Conservation (phyloP, 1,284 basidiomycete species). For the Garcileccinum viscosum region DNA sequence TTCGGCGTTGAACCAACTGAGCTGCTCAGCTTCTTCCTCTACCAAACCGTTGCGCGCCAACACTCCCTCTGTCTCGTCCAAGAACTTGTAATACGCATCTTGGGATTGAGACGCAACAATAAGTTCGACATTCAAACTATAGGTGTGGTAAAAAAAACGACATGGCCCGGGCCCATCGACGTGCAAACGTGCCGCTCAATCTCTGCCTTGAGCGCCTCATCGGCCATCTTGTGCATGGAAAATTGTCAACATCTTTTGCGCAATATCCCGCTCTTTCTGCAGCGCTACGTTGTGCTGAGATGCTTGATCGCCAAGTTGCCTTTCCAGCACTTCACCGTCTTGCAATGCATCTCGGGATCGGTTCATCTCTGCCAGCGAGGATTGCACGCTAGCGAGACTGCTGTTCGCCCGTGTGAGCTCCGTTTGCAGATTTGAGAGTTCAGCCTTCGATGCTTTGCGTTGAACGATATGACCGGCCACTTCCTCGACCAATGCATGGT, state of each 20-base stretch:
- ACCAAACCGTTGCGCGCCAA: conserved; percentile 74
- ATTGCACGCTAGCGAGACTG: conserved; percentile 34
- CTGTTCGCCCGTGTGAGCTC: conserved; percentile 40
- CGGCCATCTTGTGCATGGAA: conserved; percentile 61
- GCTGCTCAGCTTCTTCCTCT: conserved; percentile 69
- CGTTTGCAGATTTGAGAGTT: conserved; percentile 46
- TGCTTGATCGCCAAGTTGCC: conserved; percentile 31
- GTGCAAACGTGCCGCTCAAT: conserved; percentile 60
- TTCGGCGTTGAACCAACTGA: conserved; percentile 79
- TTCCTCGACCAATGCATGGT: conserved; percentile 45
- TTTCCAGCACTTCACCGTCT: conserved; percentile 30
- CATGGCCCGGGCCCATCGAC: conserved; percentile 3
- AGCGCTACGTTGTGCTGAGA: conserved; percentile 41
- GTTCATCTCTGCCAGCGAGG: conserved; percentile 20
- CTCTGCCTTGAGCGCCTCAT: conserved; percentile 66
- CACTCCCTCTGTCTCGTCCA: conserved; percentile 66
- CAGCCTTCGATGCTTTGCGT: conserved; percentile 45
- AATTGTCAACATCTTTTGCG: conserved; percentile 55
- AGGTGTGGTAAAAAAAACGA: neutral
- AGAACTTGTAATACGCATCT: conserved; percentile 67
- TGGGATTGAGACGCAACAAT: conserved; percentile 65
- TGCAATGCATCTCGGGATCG: conserved; percentile 39
- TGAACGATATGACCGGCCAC: conserved; percentile 45
- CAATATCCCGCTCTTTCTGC: conserved; percentile 58
- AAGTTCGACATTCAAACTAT: conserved; percentile 63